These are phyloP conservation scores for Pythium scleroteichum DNA, from an alignment of 352 stramenopile species.

Conservation along the genomic window DNA sequence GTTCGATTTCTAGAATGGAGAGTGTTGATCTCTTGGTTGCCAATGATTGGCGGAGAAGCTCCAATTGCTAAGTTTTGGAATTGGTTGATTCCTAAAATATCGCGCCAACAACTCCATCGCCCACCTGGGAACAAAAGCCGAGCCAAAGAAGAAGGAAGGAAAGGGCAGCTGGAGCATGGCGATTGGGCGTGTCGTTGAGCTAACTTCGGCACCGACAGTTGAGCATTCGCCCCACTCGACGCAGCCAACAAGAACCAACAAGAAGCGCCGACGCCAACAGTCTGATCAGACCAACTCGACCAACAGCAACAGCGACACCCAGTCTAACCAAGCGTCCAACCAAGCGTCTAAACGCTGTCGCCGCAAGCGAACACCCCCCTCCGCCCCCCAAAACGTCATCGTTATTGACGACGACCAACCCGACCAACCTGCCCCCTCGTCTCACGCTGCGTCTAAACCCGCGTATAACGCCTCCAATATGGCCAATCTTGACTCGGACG, in stretches of 20 bases:
- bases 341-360: background rate
- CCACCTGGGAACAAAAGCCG: background rate
- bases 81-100: constrained; percentile 25
- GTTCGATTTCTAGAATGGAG: constrained; percentile 17
- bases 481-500: constrained; percentile 59
- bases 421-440: background rate
- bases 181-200: background rate
- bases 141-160: constrained; percentile 5
- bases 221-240: background rate
- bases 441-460: background rate
- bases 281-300: background rate
- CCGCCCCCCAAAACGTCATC: constrained; percentile 18
- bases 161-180: background rate
- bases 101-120: background rate
- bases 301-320: background rate
- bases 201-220: background rate
- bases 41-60: background rate
- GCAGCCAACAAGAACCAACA: constrained; percentile 6
- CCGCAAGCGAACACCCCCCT: constrained; percentile 3
- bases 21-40: constrained; percentile 10
- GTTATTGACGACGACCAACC: constrained; percentile 17
- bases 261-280: constrained; percentile 6
- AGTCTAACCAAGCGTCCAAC: background rate
- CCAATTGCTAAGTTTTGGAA: constrained; percentile 17
- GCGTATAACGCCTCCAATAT: constrained; percentile 16